Evolutionary conservation across 2,329 filamentous ascomycete genomes (phyloP), one percentile per base, ranked within the genome.

Genomic region (Ophiostoma quercus): DNA sequence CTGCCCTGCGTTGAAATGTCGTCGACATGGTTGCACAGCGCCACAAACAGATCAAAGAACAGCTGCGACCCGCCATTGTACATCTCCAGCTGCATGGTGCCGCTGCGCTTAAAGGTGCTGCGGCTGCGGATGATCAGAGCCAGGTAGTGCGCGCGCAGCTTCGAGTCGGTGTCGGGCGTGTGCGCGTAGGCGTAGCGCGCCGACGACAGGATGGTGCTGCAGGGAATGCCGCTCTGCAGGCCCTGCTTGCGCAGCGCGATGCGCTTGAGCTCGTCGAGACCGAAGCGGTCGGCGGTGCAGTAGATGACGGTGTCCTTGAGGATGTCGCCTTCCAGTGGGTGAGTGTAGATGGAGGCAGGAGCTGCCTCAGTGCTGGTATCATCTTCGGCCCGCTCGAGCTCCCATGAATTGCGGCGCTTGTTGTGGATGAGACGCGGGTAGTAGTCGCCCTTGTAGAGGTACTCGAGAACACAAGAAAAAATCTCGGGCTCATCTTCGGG

Each of bases 1-100:
- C 63, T 67, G 39, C 22, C 25, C 85, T 83, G 82, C 70, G 82
- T 84, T 4, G 85, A 84, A 72, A 89, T 84, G 75, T 89, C 90
- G 78, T 88, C 92, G 77, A 96, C 91, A 77, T 96, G 92, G 78
- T 97, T 96, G 80, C 91, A 93, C 80, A 97, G 87, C 22, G 94
- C 92, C 67, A 97, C 94, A 78, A 97, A 97, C 63, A 97, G 83
- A 77, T 97, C 94, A 77, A 97, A 97, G 82, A 96, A 97, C 71
- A 96, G 83, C 76, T 91, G 86, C 0, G 84, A 91, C 69, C 92
- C 92, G 37, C 94, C 94, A 72, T 88, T 87, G 78, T 91, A 91
- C 93, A 97, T 97, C 82, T 97, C 93, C 74, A 92, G 87, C 80
- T 97, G 94, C 93, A 97, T 96, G 3, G 93, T 97, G 69, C 93